Evolutionary conservation across 1,284 basidiomycete genomes (phyloP).

Genomic region (Neotropicomus parvogracilis): DNA sequence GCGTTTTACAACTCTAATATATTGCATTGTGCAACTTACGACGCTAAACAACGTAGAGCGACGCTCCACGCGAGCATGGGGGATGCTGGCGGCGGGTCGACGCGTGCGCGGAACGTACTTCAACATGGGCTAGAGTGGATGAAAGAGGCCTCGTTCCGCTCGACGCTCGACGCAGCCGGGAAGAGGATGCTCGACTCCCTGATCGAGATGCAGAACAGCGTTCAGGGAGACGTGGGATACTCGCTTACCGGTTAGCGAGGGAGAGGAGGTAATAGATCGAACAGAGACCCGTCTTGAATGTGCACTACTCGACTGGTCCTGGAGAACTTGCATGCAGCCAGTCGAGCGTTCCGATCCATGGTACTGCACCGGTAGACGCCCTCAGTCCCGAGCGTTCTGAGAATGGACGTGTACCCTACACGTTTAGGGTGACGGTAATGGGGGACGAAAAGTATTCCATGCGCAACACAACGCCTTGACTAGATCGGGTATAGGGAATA

Average conservation of each 20-base stretch:
- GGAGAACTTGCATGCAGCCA: too few relatives aligned
- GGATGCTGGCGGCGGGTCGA: slow-evolving; percentile 56
- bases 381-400: too few relatives aligned
- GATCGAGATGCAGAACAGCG: slow-evolving; percentile 51
- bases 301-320: too few relatives aligned
- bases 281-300: too few relatives aligned
- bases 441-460: too few relatives aligned
- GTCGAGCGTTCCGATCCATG: too few relatives aligned
- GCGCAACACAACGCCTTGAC: not conserved
- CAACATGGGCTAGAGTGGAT: slow-evolving; percentile 80
- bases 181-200: slow-evolving; percentile 61
- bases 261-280: not conserved
- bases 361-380: too few relatives aligned
- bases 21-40: slow-evolving; percentile 71
- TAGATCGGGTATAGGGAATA: slow-evolving; percentile 15
- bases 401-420: too few relatives aligned
- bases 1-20: slow-evolving; percentile 85
- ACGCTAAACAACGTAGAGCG: slow-evolving; percentile 49
- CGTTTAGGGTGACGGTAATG: too few relatives aligned
- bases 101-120: slow-evolving; percentile 72
- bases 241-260: slow-evolving; percentile 37
- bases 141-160: slow-evolving; percentile 53
- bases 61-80: slow-evolving; percentile 78
- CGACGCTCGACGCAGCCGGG: slow-evolving; percentile 45
- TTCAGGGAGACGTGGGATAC: slow-evolving; percentile 46